Base-by-base conservation (phyloP, 495 filamentous ascomycete species). In the Jackrogersella minutella region DNA sequence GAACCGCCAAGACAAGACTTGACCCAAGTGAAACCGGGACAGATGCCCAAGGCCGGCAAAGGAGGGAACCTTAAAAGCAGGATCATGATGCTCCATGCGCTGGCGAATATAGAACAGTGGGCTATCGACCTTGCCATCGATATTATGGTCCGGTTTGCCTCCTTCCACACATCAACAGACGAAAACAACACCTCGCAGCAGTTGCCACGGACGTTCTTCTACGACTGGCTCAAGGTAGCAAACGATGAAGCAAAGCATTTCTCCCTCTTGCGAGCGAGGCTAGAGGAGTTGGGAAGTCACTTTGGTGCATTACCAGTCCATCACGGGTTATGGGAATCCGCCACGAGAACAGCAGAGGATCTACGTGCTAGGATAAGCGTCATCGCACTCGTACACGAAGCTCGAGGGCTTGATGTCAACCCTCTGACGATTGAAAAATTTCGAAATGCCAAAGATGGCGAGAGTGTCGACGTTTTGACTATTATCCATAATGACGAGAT, bases 111-210 rank as follows among this genome's bases (percentile, higher is more conserved):
- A 33, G 82, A 85, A 63, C 74, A 79, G 9, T 85, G 82, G 82
- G 82, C 82, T 1, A 85, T 85, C 58, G 82, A 85, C 50, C 73
- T 85, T 11, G 82, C 82, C n/a, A 78, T 85, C 36, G 82, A 85
- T 64, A 83, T 85, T 54, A 82, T 82, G 50, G 77, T 83, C 5
- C 77, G 82, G 17, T 85, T 85, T 51, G 79, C 81, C 26, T 73
- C 79, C 8, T 85, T 85, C 57, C 79, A 77, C 13, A 81, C 77
- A 4, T 34, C 47, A 2, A 22, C 10, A 2, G 22, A 46, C 33
- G 64, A 30, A 19, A 28, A 73, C 19, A 62, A 72, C 22, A 44
- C 13, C 19, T 64, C 73, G 1, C 73, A 72, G 13, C 63, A 74
- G 17, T 55, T 85, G 26, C 82, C 82, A 0, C 79, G 82, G 1